Percentiles rank a stretch among this genome's conserved stretches.
These are phyloP conservation scores for Candida ulmi DNA, from an alignment of 805 yeast species.

Conservation along the genomic window DNA sequence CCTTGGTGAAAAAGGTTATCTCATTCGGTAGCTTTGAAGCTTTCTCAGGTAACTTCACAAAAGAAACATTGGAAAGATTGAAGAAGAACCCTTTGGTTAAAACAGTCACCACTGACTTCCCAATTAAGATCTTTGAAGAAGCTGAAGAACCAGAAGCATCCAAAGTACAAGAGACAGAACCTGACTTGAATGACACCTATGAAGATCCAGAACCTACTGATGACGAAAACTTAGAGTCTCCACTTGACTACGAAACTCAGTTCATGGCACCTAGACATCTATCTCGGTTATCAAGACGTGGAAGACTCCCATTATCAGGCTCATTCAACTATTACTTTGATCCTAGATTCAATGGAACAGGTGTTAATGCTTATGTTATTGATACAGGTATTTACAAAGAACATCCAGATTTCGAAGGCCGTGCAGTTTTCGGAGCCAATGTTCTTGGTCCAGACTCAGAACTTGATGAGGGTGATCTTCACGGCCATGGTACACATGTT, in stretches of 20 bases:
- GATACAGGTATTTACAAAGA: conserved; percentile 75
- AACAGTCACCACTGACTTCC: conserved; percentile 63
- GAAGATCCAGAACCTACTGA: no score
- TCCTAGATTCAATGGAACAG: conserved; percentile 41
- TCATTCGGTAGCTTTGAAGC: conserved; percentile 71
- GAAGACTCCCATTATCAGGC: conserved; percentile 26
- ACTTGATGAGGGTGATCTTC: conserved; percentile 48
- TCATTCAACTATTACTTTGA: conserved; percentile 44
- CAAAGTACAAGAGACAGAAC: no score
- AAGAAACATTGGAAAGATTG: conserved; percentile 40
- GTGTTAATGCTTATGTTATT: conserved; percentile 68
- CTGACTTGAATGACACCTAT: no score
- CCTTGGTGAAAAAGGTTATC: conserved; percentile 43
- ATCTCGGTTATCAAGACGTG: conserved; percentile 53
- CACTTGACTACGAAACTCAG: conserved; percentile 25
- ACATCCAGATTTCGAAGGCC: conserved; percentile 58
- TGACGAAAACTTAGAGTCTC: not conserved
- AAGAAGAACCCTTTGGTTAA: conserved; percentile 57
- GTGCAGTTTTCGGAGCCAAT: conserved; percentile 56
- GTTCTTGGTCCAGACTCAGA: conserved; percentile 47
- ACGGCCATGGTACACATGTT: conserved; percentile 93
- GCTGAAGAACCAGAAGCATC: no score
- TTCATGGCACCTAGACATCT: conserved; percentile 59
- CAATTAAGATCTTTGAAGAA: conserved; percentile 47
- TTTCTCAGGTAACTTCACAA: conserved; percentile 56